Evolutionary conservation across 1,139 yeast genomes (phyloP).

Genomic region (Debaryomyces singareniensis): DNA sequence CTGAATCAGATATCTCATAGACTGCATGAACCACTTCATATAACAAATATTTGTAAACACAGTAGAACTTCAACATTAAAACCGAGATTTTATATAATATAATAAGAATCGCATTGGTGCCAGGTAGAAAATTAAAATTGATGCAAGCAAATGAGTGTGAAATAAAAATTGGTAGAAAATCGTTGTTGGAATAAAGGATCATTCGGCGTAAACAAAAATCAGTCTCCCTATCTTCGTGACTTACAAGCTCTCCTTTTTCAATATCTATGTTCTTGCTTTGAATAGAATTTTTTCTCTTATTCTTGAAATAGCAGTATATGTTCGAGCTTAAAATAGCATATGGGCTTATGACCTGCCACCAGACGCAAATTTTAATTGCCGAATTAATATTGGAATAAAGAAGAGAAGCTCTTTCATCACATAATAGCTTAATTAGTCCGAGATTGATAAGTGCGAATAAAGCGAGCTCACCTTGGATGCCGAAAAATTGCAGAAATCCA

Average conservation of each 20-base stretch:
- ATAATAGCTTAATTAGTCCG: conserved; percentile 10
- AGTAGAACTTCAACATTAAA: conserved; percentile 18
- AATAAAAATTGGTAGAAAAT: conserved; percentile 19
- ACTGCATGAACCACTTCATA: conserved; percentile 14
- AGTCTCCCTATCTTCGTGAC: neutral
- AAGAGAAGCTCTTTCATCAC: conserved; percentile 6
- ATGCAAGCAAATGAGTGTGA: conserved; percentile 19
- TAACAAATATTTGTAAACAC: conserved; percentile 18
- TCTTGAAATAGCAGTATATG: conserved; percentile 6
- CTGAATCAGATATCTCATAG: conserved; percentile 4
- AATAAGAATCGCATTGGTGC: conserved; percentile 3
- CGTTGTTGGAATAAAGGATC: conserved; percentile 17
- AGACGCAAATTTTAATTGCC: conserved; percentile 6
- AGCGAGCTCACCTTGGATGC: conserved; percentile 8
- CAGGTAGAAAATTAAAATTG: conserved; percentile 13
- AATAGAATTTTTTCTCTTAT: conserved; percentile 1
- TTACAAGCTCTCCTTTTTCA: neutral
- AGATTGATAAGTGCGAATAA: conserved; percentile 12
- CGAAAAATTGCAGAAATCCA: conserved; percentile 3
- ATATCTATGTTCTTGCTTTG: too few species aligned
- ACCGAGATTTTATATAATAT: conserved; percentile 11
- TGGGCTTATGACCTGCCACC: conserved; percentile 9
- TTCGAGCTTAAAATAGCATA: conserved; percentile 12
- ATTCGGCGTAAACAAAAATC: conserved; percentile 5
- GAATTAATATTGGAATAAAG: conserved; percentile 4